Evolutionary conservation across 1,284 basidiomycete genomes (phyloP).

Genomic region (Austroboletus novae-zelandiae): DNA sequence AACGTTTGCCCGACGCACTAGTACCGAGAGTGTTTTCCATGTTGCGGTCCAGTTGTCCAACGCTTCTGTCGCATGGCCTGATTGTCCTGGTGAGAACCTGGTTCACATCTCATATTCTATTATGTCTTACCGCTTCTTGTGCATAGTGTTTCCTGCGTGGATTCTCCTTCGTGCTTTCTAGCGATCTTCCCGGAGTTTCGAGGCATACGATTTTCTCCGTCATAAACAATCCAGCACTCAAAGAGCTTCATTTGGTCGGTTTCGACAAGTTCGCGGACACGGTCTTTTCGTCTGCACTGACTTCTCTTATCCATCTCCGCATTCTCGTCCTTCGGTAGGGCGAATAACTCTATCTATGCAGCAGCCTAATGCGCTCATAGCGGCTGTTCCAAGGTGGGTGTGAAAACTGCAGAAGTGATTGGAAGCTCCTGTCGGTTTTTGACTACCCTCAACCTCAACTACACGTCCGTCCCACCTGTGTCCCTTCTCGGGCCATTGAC

Average conservation of each 20-base stretch:
- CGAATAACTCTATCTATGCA: not conserved
- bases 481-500: constrained; percentile 47
- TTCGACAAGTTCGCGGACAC: constrained; percentile 53
- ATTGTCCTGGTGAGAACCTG: constrained; percentile 48
- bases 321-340: constrained; percentile 53
- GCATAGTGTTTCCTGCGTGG: constrained; percentile 61
- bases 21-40: constrained; percentile 50
- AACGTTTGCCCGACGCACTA: constrained; percentile 50
- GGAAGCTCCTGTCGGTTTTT: constrained; percentile 46
- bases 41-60: constrained; percentile 48
- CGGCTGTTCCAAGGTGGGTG: constrained; percentile 55
- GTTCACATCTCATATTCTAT: not conserved
- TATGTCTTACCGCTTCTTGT: constrained; percentile 1
- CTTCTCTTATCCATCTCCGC: constrained; percentile 43
- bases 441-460: constrained; percentile 54
- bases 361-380: constrained; percentile 35
- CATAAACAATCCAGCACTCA: constrained; percentile 39
- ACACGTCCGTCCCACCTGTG: constrained; percentile 52
- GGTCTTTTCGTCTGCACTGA: constrained; percentile 48
- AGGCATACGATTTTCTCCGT: constrained; percentile 50
- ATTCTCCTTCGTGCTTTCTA: constrained; percentile 45
- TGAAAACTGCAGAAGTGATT: constrained; percentile 44
- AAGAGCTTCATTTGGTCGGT: constrained; percentile 48
- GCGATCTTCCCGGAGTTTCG: constrained; percentile 51
- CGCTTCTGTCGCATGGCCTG: constrained; percentile 49